phyloP scores from a whole-genome alignment of 495 filamentous ascomycete genomes.

The Annulohypoxylon nitens region DNA sequence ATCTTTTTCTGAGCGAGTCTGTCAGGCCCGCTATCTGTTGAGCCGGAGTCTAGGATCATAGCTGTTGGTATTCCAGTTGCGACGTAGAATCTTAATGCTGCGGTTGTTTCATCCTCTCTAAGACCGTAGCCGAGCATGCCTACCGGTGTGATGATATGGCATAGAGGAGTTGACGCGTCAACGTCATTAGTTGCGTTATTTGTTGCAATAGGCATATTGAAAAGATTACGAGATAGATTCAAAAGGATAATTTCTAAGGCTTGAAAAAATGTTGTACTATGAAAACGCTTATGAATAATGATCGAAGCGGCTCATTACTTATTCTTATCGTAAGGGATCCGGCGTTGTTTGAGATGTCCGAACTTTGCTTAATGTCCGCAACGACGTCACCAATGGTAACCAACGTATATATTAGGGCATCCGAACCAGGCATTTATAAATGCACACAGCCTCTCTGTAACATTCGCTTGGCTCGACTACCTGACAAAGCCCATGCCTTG shows the following conservation, averaged over 20 bases:
- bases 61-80: slow-evolving; percentile 54
- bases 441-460: slow-evolving; percentile 16
- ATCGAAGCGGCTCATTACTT: slow-evolving; percentile 19
- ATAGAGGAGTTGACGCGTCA: slow-evolving; percentile 38
- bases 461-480: slow-evolving; percentile 7
- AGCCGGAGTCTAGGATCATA: slow-evolving; percentile 64
- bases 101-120: slow-evolving; percentile 49
- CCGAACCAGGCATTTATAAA: slow-evolving; percentile 29
- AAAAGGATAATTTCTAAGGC: background rate
- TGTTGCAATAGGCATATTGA: slow-evolving; percentile 32
- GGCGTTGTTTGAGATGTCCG: slow-evolving; percentile 11
- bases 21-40: slow-evolving; percentile 62
- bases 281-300: background rate
- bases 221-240: background rate
- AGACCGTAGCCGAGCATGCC: slow-evolving; percentile 66
- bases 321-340: slow-evolving; percentile 26
- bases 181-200: slow-evolving; percentile 12
- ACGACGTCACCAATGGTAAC: slow-evolving; percentile 27
- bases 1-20: slow-evolving; percentile 59
- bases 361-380: slow-evolving; percentile 10
- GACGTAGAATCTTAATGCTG: slow-evolving; percentile 43
- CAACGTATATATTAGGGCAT: slow-evolving; percentile 9
- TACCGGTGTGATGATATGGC: slow-evolving; percentile 61
- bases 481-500: slow-evolving; percentile 11
- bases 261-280: background rate